Conservation (phyloP, 768 basidiomycete genomes). For the Russula abietina region DNA sequence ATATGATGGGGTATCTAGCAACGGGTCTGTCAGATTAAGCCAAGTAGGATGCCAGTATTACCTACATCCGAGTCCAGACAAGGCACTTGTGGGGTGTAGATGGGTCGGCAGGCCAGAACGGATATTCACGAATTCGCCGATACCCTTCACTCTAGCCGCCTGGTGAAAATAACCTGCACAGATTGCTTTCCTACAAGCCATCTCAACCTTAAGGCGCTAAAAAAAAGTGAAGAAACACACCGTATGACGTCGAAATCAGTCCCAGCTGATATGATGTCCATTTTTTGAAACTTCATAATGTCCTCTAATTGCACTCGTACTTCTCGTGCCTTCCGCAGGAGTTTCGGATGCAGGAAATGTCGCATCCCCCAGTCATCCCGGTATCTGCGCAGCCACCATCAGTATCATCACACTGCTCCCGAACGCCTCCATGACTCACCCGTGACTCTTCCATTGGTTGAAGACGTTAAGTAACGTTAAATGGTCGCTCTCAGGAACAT, state of each 20-base stretch:
- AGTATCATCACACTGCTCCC: not conserved
- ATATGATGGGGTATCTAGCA: slow-evolving; percentile 86
- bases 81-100: slow-evolving; percentile 91
- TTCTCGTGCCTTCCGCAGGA: slow-evolving; percentile 90
- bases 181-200: slow-evolving; percentile 77
- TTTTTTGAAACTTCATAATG: slow-evolving; percentile 99
- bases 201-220: not conserved
- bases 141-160: slow-evolving; percentile 95
- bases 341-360: slow-evolving; percentile 95
- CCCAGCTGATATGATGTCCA: slow-evolving; percentile 85
- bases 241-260: slow-evolving; percentile 91
- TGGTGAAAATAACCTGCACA: slow-evolving; percentile 99
- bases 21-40: slow-evolving; percentile 7
- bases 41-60: not conserved
- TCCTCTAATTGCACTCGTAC: slow-evolving; percentile 94
- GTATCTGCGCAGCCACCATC: slow-evolving; percentile 43
- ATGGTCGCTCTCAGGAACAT: slow-evolving; percentile 97
- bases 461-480: slow-evolving; percentile 93
- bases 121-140: slow-evolving; percentile 97
- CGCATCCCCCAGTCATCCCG: slow-evolving; percentile 93
- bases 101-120: slow-evolving; percentile 93
- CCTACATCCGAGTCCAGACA: slow-evolving; percentile 94
- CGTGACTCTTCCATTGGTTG: slow-evolving; percentile 96
- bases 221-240: slow-evolving; percentile 34
- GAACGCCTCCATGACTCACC: slow-evolving; percentile 43